Percentiles rank a stretch among this genome's conserved stretches.
Evolutionary conservation across 164 flowering plant species (phyloP).

Genomic region (Saururus chinensis): DNA sequence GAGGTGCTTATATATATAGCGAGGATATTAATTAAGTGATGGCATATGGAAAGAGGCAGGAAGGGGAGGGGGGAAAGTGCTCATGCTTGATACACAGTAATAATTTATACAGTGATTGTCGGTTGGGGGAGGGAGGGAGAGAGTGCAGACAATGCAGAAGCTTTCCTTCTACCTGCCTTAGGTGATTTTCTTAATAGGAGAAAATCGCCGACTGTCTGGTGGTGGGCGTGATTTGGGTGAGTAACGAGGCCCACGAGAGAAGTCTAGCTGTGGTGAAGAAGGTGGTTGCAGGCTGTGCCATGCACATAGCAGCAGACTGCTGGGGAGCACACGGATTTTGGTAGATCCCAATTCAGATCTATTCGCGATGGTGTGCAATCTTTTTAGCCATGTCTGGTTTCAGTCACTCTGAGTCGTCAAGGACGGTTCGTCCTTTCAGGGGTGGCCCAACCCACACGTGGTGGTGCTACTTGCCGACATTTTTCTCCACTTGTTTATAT

Average conservation of each 20-base stretch:
- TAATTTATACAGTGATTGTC: background rate
- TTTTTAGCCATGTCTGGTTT: no score
- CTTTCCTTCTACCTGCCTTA: background rate
- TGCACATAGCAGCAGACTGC: no score
- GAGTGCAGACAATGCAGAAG: background rate
- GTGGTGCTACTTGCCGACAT: no score
- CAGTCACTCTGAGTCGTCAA: no score
- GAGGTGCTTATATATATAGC: no score
- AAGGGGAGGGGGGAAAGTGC: background rate
- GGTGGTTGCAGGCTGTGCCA: no score
- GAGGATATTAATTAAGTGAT: no score
- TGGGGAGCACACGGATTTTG: background rate
- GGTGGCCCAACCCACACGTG: no score
- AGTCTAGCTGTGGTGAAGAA: no score
- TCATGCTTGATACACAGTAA: background rate
- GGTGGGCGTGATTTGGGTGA: background rate
- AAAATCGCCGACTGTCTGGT: slow-evolving; percentile 3
- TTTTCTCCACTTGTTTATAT: no score
- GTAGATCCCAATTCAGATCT: background rate
- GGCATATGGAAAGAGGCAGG: slow-evolving; percentile 3
- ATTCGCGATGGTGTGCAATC: no score
- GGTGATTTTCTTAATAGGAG: background rate
- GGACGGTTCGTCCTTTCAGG: no score
- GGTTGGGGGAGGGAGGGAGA: background rate
- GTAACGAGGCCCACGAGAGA: background rate